Evolutionary conservation across 2,329 filamentous ascomycete genomes (phyloP), one percentile per base, ranked within the genome.

Genomic region (Samsoniella hepiali): DNA sequence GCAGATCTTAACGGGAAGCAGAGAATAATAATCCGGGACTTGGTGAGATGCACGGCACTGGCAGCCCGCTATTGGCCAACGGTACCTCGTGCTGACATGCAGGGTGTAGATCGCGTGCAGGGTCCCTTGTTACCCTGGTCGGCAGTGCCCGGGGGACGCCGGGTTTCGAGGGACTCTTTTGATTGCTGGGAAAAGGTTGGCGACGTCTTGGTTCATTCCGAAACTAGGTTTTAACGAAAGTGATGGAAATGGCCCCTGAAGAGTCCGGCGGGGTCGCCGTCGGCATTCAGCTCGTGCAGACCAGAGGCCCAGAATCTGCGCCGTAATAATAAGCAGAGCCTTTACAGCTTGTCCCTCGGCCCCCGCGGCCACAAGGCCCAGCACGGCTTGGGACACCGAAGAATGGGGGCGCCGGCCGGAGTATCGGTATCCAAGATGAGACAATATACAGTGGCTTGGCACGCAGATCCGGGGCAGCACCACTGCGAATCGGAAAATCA

Each of bases 401-500:
- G 32, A 38, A 38, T 58, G 56, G 56, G 31, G 42, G n/a, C 31
- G 22, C 22, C 22, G 11, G 13, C n/a, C 51, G n/a, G 53, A 17
- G 17, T 42, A 29, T 58, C 56, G 56, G 44, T 58, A 34, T 17
- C 44, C n/a, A 58, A 49, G n/a, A 49, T 49, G 44, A 58, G 56
- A 49, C 32, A 29, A 17, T 27, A 22, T 36, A 36, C 15, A 11
- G 9, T 22, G 31, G 3, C 17, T 58, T 10, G 29, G n/a, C 31
- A 31, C 11, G n/a, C 6, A 34, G 44, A 58, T 49, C 56, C 22
- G 56, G 22, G 32, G 44, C 36, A 27, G 36, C 53, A 13, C 53
- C 53, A 38, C 27, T 5, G 53, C 27, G 2, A 58, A n/a, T 29
- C 32, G 32, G 56, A 4, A 29, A 47, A 49, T 31, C 31, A 58